Evolutionary conservation across 257 asterid species (phyloP), one percentile per base, ranked within the genome.

Genomic region (Nicotiana tomentosiformis): DNA sequence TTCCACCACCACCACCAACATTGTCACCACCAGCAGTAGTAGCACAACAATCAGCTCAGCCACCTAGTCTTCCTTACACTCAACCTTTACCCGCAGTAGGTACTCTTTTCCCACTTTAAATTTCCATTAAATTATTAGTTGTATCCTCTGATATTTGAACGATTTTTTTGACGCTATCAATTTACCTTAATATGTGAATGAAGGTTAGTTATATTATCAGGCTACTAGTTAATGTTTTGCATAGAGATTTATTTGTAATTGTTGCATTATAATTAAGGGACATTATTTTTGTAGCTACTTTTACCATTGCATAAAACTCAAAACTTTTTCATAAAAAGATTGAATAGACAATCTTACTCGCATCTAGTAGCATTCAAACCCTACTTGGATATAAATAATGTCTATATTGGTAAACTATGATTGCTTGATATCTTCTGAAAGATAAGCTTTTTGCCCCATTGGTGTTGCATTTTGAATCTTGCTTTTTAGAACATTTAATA

Each of bases 51-150:
- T 77, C 78, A 37, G 39, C 81, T n/a, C 79, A 30, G 57, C 84
- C 80, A 29, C 72, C 43, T 23, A 49, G 51, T 74, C 11, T 74
- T 49, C 43, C 81, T 57, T 32, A 11, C 23, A 29, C 82, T 51
- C 95, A 85, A 81, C 94, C 90, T 66, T 82, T 90, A 77, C 94
- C 92, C 82, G 72, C 90, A 81, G 90, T 89, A 88, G 97, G 98
- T 93, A 92, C 84, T 83, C 86, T 57, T 68, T 84, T 86, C 88
- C 78, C 77, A 46, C 55, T 10, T 26, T 80, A n/a, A 79, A 29
- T 32, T 82, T 46, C 17, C 16, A 10, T n/a, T 60, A 10, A 51
- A 14, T 14, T 53, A 10, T 53, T 53, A 53, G 15, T 53, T 53
- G 5, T 14, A 53, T 53, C 58, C 58, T 12, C 17, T 12, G 18